Evolutionary conservation across 352 stramenopile species (phyloP).

Genomic region (Stephanocyclus meneghinianus): DNA sequence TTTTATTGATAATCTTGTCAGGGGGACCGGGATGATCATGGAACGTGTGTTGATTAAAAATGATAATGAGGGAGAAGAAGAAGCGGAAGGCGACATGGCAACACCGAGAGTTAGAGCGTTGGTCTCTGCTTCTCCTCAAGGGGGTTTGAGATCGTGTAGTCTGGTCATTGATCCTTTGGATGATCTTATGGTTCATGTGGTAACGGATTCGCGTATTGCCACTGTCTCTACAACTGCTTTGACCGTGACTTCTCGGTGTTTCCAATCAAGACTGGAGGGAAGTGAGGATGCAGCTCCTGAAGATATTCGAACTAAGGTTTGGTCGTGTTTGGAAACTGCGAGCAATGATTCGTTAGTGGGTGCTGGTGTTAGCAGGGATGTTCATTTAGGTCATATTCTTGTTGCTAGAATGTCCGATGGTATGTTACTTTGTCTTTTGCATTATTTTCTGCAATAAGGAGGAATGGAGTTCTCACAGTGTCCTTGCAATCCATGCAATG

Average conservation of each 20-base stretch:
- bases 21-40: constrained; percentile 55
- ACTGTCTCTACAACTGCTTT: constrained; percentile 67
- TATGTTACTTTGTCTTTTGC: constrained; percentile 12
- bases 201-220: constrained; percentile 53
- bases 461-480: background rate
- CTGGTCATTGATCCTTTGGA: constrained; percentile 71
- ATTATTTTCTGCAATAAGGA: background rate
- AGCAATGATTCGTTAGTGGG: constrained; percentile 40
- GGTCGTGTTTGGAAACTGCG: constrained; percentile 59
- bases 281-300: background rate
- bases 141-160: constrained; percentile 14
- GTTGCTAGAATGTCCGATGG: constrained; percentile 60
- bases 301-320: constrained; percentile 56
- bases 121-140: background rate
- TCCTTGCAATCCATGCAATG: background rate
- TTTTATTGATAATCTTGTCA: constrained; percentile 56
- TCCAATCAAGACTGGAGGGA: constrained; percentile 17
- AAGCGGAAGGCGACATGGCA: background rate
- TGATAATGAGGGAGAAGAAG: constrained; percentile 15
- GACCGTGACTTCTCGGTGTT: constrained; percentile 35
- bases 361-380: constrained; percentile 62
- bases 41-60: constrained; percentile 42
- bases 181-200: constrained; percentile 67
- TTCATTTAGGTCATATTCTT: constrained; percentile 72
- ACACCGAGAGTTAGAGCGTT: background rate